phyloP scores from a whole-genome alignment of 2,329 filamentous ascomycete genomes.

The Trichothecium sympodiale region DNA sequence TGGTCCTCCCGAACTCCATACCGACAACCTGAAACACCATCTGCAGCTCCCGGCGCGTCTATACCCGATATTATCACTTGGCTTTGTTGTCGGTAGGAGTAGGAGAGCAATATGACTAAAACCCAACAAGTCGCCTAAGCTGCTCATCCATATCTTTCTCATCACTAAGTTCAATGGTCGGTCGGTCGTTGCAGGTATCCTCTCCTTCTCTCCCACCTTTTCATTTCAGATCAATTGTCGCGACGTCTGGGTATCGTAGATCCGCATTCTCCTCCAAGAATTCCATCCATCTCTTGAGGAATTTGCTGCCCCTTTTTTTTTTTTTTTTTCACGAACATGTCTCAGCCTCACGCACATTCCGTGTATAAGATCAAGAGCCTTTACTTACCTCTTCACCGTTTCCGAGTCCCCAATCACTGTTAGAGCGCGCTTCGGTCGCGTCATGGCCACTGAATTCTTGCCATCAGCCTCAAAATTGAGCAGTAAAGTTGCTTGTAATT shows the following conservation, averaged over 20 bases:
- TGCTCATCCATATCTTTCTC: too few species aligned
- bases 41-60: too few species aligned
- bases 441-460: slow-evolving; percentile 74
- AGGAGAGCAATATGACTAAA: too few species aligned
- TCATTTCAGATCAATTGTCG: slow-evolving; percentile 17
- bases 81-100: too few species aligned
- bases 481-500: background rate
- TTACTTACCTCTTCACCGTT: slow-evolving; percentile 78
- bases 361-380: too few species aligned
- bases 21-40: too few species aligned
- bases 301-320: slow-evolving; percentile 64
- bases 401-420: slow-evolving; percentile 91
- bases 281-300: slow-evolving; percentile 83
- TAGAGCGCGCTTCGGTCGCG: slow-evolving; percentile 78
- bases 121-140: too few species aligned
- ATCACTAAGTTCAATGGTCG: too few species aligned
- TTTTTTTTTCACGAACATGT: slow-evolving; percentile 36
- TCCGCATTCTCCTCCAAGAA: slow-evolving; percentile 86
- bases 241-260: slow-evolving; percentile 71
- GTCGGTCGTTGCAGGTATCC: too few species aligned
- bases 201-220: background rate
- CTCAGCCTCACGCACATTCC: too few species aligned
- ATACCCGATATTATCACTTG: too few species aligned
- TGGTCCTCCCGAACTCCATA: too few species aligned
- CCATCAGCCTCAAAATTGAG: slow-evolving; percentile 4